Base-by-base conservation (phyloP, 1,284 basidiomycete genomes). In the Trametes hirsuta region DNA sequence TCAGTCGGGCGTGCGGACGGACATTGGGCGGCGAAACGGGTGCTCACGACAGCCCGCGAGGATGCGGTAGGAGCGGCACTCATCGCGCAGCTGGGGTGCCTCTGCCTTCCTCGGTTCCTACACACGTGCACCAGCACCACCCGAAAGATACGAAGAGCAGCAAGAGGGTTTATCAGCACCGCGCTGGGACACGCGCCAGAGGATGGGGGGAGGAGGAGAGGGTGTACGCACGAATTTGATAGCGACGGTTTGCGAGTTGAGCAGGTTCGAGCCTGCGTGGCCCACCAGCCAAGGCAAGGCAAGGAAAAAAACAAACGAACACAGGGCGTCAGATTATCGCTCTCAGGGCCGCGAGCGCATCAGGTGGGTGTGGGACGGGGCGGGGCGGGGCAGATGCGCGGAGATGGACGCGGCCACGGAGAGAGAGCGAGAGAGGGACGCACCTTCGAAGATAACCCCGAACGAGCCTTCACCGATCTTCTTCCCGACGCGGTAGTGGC, bases 21-120 rank as follows among this genome's bases (percentile, higher is more conserved):
- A 22, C 50, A 36, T 41, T 14, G 53, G 21, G 53, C 41, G 51
- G 42, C 22, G 35, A 47, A 39, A 62, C 37, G 47, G 56, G 53
- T 40, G 92, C 94, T 77, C 72, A 96, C 94, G 84, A 74, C 92
- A 96, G 62, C 95, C 95, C 56, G 90, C 86, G 47, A 98, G 81
- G 71, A 97, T 97, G 76, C 96, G 94, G 81, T 98, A 98, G 45
- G 94, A 95, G 63, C 95, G 88, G 82, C 96, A 98, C 81, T 98
- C 95, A 76, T 98, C 95, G 62, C 95, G 84, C 25, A 98, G 83
- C 75, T 98, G 96, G 41, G 96, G 96, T 10, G 95, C 95, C 77
- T 98, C 95, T 34, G 94, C 94, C 79, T 98, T 98, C 69, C 95
- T 82, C 14, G 95, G 95, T 85, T 97, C 94, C 93, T 95, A 73